Evolutionary conservation across 305 asterid species (phyloP), one percentile per base, ranked within the genome.

Genomic region (Fraxinus angustifolia): DNA sequence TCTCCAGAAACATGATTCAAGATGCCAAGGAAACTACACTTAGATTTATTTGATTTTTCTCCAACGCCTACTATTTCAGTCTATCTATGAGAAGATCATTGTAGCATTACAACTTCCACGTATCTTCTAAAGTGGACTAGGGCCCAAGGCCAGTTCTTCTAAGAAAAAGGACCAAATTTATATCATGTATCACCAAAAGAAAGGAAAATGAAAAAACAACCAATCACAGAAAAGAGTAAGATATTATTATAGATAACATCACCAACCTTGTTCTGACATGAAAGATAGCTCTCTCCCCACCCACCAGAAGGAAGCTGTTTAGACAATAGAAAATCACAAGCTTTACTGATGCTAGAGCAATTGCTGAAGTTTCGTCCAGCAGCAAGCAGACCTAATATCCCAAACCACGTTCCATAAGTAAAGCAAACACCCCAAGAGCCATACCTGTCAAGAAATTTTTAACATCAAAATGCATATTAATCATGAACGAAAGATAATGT

Each of bases 361-460:
- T 82, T 93, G 36, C 83, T 85, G 79, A 86, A 91, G 83, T 78
- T 93, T 87, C 94, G 87, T 75, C 98, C 99, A 72, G 97, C 92
- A 71, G 98, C 97, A 84, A 94, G 91, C 81, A 96, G 90, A 76
- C 98, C 98, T 84, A 87, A 89, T 74, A 94, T 84, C 60, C 99
- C 99, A 83, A 96, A 94, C 99, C 99, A 96, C 62, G 89, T 82
- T 82, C 93, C 99, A 84, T 96, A 96, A 62, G 98, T 96, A 89
- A 89, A 96, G 90, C 99, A 96, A 79, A 94, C 96, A 79, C 92
- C 99, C 98, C 99, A 96, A 56, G 98, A 96, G 74, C 99, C 99
- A 84, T 96, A 96, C 99, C 99, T 96, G 85, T 70, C 31, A 71
- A 86, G 82, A 83, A 80, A 26, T 78, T 83, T 60, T 74, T 78